Evolutionary conservation across 805 yeast species (phyloP), one percentile per base, ranked within the genome.

Genomic region (Yarrowia phangngaensis): DNA sequence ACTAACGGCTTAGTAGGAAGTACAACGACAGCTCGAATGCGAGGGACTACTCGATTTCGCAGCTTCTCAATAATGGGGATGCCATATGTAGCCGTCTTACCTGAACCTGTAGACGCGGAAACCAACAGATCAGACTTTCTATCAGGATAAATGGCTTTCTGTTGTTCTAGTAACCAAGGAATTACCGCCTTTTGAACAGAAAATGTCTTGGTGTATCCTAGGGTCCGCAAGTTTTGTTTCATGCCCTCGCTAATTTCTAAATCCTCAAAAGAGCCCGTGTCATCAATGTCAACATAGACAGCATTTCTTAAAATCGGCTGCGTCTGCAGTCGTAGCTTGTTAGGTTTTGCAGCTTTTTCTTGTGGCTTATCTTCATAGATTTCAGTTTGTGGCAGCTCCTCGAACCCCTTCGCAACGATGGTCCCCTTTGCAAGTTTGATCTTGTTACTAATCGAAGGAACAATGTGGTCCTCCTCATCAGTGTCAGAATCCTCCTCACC

Each of bases 71-170:
- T 71, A 6, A 92, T 74, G 1, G 98, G 97, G 2, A 90, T 72
- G 43, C 79, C 72, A 60, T 90, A 90, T 2, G 96, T 94, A 49
- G 92, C 69, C 0, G 98, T 90, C 62, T 90, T 90, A 59, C 98
- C 98, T 0, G 95, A 84, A 32, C 98, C 98, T 0, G 98, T 90
- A 8, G 94, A 78, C 2, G 98, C 95, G 64, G 90, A 89, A 5
- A 90, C 95, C 34, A 90, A 69, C 14, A 88, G 64, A 64, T 92
- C 95, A 1, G 53, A 63, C 55, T 52, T 53, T 8, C 64, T 58
- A 51, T 68, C 70, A 6, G 70, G 71, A 13, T 61, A 41, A 12
- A 61, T 26, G 11, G 55, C 50, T 17, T 60, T 58, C 26, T 61
- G 66, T 57, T 55, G 72, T 63, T 56, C 73, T 79, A 56, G 63